Base-by-base conservation (phyloP, 352 stramenopile genomes). In the Globisporangium parvum region DNA sequence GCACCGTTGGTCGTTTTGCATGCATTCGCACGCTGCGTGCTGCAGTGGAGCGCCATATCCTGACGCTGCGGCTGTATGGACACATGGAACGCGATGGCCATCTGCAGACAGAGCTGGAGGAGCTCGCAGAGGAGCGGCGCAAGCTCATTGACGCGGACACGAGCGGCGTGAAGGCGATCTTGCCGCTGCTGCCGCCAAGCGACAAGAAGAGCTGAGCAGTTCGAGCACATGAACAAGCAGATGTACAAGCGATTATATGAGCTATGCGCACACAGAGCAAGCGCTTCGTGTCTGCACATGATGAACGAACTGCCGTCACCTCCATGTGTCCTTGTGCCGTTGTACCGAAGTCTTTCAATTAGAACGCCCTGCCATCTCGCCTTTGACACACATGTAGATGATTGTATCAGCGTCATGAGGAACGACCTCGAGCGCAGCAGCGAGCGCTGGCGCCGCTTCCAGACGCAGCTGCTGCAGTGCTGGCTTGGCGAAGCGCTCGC, bases 401-500 rank as follows among this genome's bases (percentile, higher is more conserved):
- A n/a, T n/a, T n/a, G n/a, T n/a, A n/a, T n/a, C 5, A 45, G 17
- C 40, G 21, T 45, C 23, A 55, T 42, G 50, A 18, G 42, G 26
- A 35, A 11, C 24, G 17, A 10, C n/a, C 10, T 17, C 18, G 26
- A n/a, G 1, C 18, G 18, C 12, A 8, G 9, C 39, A n/a, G 10
- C 18, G 20, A 41, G 17, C 33, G 5, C 40, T 65, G 59, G 59
- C 46, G 52, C 21, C 6, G 18, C 39, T 65, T 65, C 59, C 46
- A 60, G 53, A 20, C 40, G 15, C 45, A 81, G 14, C 28, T 85
- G 49, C 51, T 60, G 33, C 64, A 67, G 45, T 81, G 71, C 60
- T 81, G 69, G 71, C 24, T 81, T 28, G 74, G 67, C 4, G 51
- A 74, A 31, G 44, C 71, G 14, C 52, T 80, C 18, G 64, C 61